phyloP scores from a whole-genome alignment of 1,284 basidiomycete genomes.

The Takashimella tepidaria region DNA sequence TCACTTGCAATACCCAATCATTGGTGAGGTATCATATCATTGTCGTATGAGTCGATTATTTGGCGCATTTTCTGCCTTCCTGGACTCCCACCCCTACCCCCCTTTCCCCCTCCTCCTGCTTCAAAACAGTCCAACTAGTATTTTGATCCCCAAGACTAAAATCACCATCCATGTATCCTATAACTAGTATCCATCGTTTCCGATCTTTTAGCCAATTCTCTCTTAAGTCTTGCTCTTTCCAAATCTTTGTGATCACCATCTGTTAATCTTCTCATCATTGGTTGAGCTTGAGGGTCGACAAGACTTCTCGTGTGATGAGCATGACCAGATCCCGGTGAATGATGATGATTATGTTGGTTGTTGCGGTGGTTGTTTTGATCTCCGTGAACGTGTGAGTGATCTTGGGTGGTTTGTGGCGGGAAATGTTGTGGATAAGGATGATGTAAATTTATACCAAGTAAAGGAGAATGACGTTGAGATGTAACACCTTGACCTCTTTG shows the following conservation, averaged over 20 bases:
- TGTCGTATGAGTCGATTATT: too few species aligned
- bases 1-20: too few species aligned
- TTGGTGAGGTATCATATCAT: too few species aligned
- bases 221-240: conserved; percentile 16
- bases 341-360: not conserved
- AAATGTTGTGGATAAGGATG: not conserved
- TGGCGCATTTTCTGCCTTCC: too few species aligned
- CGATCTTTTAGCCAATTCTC: conserved; percentile 23
- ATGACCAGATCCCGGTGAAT: not conserved
- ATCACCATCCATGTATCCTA: conserved; percentile 41
- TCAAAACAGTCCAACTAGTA: too few species aligned
- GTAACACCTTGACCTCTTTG: too few species aligned
- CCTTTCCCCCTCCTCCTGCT: not conserved
- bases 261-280: conserved; percentile 34
- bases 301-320: not conserved
- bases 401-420: not conserved
- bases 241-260: conserved; percentile 26
- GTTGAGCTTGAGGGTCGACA: conserved; percentile 17
- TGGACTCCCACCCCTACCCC: too few species aligned
- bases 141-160: not conserved
- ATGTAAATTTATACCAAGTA: not conserved
- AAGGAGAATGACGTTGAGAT: not conserved
- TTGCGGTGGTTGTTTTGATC: not conserved
- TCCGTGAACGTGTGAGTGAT: not conserved
- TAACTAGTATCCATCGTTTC: conserved; percentile 36